phyloP scores from a whole-genome alignment of 2,329 filamentous ascomycete species.

The Cladosporium colombiae region DNA sequence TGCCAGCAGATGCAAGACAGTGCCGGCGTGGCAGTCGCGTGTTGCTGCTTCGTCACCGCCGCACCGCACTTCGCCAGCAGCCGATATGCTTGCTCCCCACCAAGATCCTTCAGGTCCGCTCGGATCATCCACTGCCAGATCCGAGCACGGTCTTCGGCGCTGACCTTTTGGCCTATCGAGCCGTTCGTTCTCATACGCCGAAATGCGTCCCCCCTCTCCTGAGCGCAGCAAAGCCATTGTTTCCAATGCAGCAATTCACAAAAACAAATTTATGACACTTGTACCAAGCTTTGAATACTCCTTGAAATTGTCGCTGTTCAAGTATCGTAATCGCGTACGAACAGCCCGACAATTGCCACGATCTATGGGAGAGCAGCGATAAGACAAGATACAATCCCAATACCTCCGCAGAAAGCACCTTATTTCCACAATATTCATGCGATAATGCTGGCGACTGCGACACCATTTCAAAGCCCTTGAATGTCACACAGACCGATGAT shows the following conservation, averaged over 20 bases:
- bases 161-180: not conserved
- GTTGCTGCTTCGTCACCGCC: conserved; percentile 16
- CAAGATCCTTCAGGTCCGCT: conserved; percentile 6
- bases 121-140: not conserved
- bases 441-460: too few relatives aligned
- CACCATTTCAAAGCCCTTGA: too few relatives aligned
- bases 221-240: not conserved
- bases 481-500: not conserved
- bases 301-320: too few relatives aligned
- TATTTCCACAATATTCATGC: too few relatives aligned
- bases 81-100: conserved; percentile 15
- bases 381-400: too few relatives aligned
- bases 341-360: too few relatives aligned
- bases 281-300: too few relatives aligned
- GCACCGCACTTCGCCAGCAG: not conserved
- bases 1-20: conserved; percentile 8
- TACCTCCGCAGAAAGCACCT: too few relatives aligned
- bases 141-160: not conserved
- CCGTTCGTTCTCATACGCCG: not conserved
- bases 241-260: not conserved
- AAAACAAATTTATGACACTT: too few relatives aligned
- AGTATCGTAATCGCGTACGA: too few relatives aligned
- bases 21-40: conserved; percentile 17
- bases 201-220: not conserved
- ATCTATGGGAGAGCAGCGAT: too few relatives aligned